Conservation (phyloP, 176 grass and related monocot species). For the Ensete glaucum region DNA sequence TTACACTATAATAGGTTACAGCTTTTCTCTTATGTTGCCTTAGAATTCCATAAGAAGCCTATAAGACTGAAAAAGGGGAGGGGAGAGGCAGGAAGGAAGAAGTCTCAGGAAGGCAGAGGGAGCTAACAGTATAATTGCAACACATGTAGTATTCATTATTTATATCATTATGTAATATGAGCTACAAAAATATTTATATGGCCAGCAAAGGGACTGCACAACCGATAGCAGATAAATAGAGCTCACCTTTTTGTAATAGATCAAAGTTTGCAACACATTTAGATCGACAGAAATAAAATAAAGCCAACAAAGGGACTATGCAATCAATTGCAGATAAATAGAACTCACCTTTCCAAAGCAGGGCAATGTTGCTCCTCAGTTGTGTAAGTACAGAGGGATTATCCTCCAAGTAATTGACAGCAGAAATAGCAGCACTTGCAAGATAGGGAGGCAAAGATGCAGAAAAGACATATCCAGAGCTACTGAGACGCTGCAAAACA, state of each 20-base stretch:
- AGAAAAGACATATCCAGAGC: constrained; percentile 88
- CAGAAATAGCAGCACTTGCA: constrained; percentile 74
- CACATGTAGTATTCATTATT: no score
- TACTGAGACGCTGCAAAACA: constrained; percentile 73
- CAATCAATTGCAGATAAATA: not conserved
- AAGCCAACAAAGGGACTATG: no score
- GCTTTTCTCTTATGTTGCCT: no score
- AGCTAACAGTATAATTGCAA: not conserved
- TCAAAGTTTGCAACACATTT: no score
- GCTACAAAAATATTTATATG: no score
- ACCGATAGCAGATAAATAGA: no score
- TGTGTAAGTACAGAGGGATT: constrained; percentile 63
- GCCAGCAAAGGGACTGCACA: no score
- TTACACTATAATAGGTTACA: no score
- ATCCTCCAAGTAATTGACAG: constrained; percentile 72
- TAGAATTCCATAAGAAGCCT: not conserved
- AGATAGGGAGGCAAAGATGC: constrained; percentile 95
- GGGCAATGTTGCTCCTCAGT: constrained; percentile 58
- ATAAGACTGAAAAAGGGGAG: not conserved
- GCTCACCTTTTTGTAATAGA: no score
- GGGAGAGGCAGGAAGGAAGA: constrained; percentile 1
- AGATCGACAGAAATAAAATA: no score
- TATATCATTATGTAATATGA: no score
- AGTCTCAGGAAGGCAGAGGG: not conserved
- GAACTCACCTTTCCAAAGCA: constrained; percentile 46